Base-by-base conservation (phyloP, 176 grass and related monocot genomes). In the Juncus inflexus region DNA sequence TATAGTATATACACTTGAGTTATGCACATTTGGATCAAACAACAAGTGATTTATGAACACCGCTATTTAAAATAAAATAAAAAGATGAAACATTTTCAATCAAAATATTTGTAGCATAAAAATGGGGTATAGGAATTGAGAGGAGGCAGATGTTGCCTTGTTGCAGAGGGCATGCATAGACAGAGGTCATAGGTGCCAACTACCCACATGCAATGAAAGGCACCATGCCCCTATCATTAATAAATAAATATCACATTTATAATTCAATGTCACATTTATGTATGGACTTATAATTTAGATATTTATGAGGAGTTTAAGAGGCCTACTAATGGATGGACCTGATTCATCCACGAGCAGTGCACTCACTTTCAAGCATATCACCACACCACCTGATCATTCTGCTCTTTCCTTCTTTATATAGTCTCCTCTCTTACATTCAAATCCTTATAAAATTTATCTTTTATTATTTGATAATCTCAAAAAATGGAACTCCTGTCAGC, bases 321-420 rank as follows among this genome's bases (percentile, higher is more conserved):
- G 19, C 60, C 28, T 66, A 65, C 51, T 58, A 58, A 69, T 83
- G 72, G 76, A 80, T 73, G 85, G 82, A 60, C 74, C 76, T 78
- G 85, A 82, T 94, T 80, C 78, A 64, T 69, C 85, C 85, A 94
- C 85, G 76, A 75, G 54, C 64, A 62, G 76, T 73, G 78, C 81
- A 81, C 84, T 50, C 77, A 79, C 78, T 87, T 84, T 87, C 72
- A 84, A 81, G 84, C 66, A 62, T 58, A 52, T 70, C 84, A 91
- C 81, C 63, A 80, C 74, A 91, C 81, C 63, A 80, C 74, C 84
- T 82, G 89, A 87, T 83, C 74, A 47, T 47, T 47, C 43, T 28
- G 9, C 9, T 47, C 43, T 35, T 65, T 76, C 73, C 61, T 77
- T 74, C 63, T 67, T 65, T 28, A 28, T 28, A 79, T 79, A 77